A percentile compares a stretch with the other conserved stretches of the same genome.
phyloP scores from a whole-genome alignment of 768 basidiomycete species.

The Trichaptum fuscoviolaceum region DNA sequence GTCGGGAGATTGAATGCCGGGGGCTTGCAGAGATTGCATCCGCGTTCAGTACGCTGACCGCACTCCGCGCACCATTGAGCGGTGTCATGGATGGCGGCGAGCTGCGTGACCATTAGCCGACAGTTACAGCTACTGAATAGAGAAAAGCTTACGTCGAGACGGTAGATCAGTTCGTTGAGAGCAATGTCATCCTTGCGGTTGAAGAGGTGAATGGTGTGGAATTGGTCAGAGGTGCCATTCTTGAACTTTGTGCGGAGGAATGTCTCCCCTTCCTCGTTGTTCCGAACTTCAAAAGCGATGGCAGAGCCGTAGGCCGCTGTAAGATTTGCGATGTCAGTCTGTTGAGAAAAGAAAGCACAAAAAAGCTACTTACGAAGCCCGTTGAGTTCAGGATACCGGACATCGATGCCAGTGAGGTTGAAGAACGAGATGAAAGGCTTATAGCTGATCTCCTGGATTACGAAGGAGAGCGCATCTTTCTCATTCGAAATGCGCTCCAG shows the following conservation, averaged over 20 bases:
- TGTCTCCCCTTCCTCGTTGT: constrained; percentile 66
- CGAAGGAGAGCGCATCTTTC: constrained; percentile 73
- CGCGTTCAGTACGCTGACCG: constrained; percentile 11
- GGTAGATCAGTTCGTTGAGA: constrained; percentile 81
- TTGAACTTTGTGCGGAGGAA: constrained; percentile 83
- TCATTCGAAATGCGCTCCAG: constrained; percentile 77
- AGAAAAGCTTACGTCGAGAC: constrained; percentile 51
- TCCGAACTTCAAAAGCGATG: constrained; percentile 73
- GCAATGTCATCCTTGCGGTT: constrained; percentile 73
- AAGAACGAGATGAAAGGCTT: constrained; percentile 90
- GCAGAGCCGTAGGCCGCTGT: constrained; percentile 74
- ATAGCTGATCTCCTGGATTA: constrained; percentile 77
- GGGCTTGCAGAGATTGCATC: constrained; percentile 7
- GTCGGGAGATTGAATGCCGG: neutral
- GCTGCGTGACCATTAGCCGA: constrained; percentile 7
- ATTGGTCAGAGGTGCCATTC: constrained; percentile 63
- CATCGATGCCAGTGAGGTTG: constrained; percentile 62
- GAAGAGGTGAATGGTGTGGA: constrained; percentile 68
- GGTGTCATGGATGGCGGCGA: constrained; percentile 11
- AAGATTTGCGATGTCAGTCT: neutral
- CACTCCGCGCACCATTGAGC: constrained; percentile 13
- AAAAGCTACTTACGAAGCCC: constrained; percentile 53
- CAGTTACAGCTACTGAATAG: neutral
- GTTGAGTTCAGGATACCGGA: constrained; percentile 51
- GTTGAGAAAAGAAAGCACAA: neutral